These are phyloP conservation scores for Davidsoniella virescens DNA, from an alignment of 2,329 filamentous ascomycete genomes.

Conservation along the genomic window DNA sequence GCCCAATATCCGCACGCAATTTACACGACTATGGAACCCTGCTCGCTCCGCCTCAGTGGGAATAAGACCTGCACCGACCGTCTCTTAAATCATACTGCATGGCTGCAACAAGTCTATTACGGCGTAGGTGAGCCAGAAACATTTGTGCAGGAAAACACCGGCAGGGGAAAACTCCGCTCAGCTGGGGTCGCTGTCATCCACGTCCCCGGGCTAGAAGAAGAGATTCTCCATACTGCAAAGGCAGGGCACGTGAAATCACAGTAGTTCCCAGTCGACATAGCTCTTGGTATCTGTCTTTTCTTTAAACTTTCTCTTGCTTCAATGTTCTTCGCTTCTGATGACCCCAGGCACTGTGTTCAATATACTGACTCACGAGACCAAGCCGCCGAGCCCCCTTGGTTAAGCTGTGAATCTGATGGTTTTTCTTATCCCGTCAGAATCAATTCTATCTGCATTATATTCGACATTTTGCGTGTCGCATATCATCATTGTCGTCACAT, in stretches of 20 bases:
- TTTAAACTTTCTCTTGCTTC: no score
- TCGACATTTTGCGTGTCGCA: no score
- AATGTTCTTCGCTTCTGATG: no score
- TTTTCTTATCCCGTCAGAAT: no score
- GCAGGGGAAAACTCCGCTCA: conserved; percentile 50
- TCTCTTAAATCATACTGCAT: conserved; percentile 45
- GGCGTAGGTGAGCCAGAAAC: conserved; percentile 80
- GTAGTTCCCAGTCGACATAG: background rate
- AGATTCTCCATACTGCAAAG: conserved; percentile 68
- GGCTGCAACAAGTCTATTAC: conserved; percentile 65
- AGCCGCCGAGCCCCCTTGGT: no score
- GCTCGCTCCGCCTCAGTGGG: conserved; percentile 55
- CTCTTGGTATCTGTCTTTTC: no score
- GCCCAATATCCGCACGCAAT: conserved; percentile 28
- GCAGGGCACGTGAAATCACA: conserved; percentile 46
- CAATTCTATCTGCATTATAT: no score
- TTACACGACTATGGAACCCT: conserved; percentile 90
- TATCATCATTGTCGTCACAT: no score
- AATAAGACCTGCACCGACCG: conserved; percentile 66
- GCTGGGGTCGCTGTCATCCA: conserved; percentile 60
- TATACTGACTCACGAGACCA: no score
- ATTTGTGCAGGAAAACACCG: conserved; percentile 72
- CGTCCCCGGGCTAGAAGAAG: conserved; percentile 58
- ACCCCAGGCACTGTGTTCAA: no score
- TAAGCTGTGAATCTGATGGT: no score